Conservation (phyloP, 2,329 filamentous ascomycete species). For the Eurotiales sp. region DNA sequence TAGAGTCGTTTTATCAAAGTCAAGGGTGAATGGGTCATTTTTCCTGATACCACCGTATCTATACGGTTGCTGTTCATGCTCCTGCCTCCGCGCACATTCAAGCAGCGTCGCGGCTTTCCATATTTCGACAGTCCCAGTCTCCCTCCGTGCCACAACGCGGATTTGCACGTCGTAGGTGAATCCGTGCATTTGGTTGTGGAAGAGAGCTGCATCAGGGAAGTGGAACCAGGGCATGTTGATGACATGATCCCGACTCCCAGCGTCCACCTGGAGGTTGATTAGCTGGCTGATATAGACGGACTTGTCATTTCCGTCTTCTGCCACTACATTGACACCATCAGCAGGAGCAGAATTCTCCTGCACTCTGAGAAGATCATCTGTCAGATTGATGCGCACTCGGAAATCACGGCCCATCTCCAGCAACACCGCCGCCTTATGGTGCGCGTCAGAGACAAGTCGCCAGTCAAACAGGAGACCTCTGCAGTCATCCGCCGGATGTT, state of each 20-base stretch:
- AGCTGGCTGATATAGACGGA: constrained; percentile 5
- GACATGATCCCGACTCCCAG: constrained; percentile 2
- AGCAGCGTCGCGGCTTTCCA: constrained; percentile 11
- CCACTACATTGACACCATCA: too few species aligned
- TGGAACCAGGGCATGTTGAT: constrained; percentile 15
- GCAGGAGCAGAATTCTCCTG: too few species aligned
- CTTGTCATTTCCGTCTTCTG: not conserved
- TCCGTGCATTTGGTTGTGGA: constrained; percentile 12
- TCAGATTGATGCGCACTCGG: not conserved
- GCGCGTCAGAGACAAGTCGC: not conserved
- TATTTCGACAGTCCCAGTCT: constrained; percentile 1
- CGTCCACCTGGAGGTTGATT: not conserved
- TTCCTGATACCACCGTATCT: too few species aligned
- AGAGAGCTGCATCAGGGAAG: constrained; percentile 4
- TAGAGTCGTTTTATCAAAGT: not conserved
- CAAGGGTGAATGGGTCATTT: too few species aligned
- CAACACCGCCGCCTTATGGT: not conserved
- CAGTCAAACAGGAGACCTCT: constrained; percentile 4
- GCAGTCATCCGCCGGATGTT: not conserved
- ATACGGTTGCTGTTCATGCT: too few species aligned
- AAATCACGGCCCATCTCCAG: constrained; percentile 5
- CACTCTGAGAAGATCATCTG: constrained; percentile 2
- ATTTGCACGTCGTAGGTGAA: constrained; percentile 2
- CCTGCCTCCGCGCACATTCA: not conserved
- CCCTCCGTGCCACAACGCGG: not conserved